Conservation (phyloP, 441 rosid species). For the Bruguiera hainesii region DNA sequence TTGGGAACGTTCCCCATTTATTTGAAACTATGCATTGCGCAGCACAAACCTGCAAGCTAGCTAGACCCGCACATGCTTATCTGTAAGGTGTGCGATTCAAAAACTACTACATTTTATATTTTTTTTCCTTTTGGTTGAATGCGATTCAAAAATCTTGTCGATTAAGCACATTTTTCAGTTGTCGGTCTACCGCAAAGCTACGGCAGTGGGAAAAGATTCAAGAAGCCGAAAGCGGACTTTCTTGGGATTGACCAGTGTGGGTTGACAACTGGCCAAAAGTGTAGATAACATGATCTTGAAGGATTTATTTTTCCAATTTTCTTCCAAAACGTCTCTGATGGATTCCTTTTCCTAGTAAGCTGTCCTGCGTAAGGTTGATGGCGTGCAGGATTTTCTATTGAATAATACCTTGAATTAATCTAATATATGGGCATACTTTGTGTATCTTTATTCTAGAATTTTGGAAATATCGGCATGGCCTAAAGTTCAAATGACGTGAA, state of each 20-base stretch:
- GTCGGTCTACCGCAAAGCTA: neutral
- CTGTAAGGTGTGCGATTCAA: too few relatives aligned
- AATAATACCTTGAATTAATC: neutral
- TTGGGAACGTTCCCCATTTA: too few relatives aligned
- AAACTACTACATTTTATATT: too few relatives aligned
- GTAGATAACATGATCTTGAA: slow-evolving; percentile 18
- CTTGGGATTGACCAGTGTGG: slow-evolving; percentile 21
- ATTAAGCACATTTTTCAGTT: neutral
- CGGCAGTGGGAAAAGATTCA: slow-evolving; percentile 6
- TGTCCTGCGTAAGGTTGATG: neutral
- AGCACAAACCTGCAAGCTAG: too few relatives aligned
- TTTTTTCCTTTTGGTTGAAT: too few relatives aligned
- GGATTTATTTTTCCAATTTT: neutral
- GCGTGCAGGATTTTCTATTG: neutral
- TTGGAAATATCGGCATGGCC: too few relatives aligned
- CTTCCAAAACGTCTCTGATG: slow-evolving; percentile 17
- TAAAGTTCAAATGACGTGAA: too few relatives aligned
- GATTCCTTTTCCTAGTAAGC: neutral
- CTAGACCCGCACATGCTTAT: too few relatives aligned
- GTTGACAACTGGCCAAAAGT: slow-evolving; percentile 26
- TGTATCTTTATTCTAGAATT: too few relatives aligned
- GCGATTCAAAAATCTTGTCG: too few relatives aligned
- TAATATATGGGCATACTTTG: too few relatives aligned
- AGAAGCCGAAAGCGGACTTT: neutral
- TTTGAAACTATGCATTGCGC: too few relatives aligned